These are phyloP conservation scores for Penicillium manginii DNA, from an alignment of 495 filamentous ascomycete genomes.

Conservation along the genomic window DNA sequence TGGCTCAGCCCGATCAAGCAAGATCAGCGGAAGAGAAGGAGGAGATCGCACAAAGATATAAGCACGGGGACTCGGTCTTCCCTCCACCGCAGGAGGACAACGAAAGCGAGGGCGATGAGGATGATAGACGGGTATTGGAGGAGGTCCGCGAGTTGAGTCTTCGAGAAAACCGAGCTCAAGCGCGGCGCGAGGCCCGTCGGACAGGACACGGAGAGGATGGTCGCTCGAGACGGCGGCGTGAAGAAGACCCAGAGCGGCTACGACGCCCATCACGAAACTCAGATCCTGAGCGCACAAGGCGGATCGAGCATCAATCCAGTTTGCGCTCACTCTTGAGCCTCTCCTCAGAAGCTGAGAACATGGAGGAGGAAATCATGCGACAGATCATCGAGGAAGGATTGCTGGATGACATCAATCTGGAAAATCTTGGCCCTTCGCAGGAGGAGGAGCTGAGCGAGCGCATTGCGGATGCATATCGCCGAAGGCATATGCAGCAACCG, in stretches of 20 bases:
- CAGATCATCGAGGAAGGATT: conserved; percentile 89
- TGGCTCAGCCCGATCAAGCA: conserved; percentile 71
- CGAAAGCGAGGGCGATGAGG: conserved; percentile 44
- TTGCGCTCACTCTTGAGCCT: conserved; percentile 79
- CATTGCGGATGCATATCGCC: conserved; percentile 83
- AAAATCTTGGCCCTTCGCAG: conserved; percentile 73
- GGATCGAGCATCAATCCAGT: conserved; percentile 83
- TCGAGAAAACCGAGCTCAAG: conserved; percentile 54
- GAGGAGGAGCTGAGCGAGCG: conserved; percentile 87
- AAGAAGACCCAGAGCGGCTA: conserved; percentile 45
- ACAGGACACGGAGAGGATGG: conserved; percentile 40
- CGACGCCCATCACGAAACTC: conserved; percentile 22
- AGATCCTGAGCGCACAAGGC: conserved; percentile 43
- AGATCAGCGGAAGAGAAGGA: conserved; percentile 69
- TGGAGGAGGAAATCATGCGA: conserved; percentile 85
- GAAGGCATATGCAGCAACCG: conserved; percentile 60
- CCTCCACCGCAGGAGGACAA: conserved; percentile 22
- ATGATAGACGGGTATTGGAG: conserved; percentile 70
- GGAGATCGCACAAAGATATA: conserved; percentile 71
- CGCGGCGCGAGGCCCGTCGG: conserved; percentile 37
- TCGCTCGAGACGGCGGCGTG: conserved; percentile 44
- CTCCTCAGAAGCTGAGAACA: conserved; percentile 71
- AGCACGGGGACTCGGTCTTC: conserved; percentile 73
- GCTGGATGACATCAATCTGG: conserved; percentile 81
- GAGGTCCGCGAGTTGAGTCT: conserved; percentile 74